Percentiles rank a stretch among this genome's conserved stretches.
Conservation (phyloP, 1,139 yeast species). For the Saccharomyces hybrid region DNA sequence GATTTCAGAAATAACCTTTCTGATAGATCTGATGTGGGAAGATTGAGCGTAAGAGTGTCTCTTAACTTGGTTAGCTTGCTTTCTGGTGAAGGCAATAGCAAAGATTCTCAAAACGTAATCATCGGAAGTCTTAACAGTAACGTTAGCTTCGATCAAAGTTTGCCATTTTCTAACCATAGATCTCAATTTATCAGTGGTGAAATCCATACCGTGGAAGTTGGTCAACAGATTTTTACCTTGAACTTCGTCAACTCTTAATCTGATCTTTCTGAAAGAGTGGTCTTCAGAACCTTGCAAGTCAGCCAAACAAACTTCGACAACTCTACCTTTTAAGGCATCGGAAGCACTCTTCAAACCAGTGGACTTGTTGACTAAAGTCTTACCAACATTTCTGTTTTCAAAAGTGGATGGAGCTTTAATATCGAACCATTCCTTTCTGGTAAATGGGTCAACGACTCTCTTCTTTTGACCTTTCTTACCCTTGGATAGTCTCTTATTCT, state of each 20-base stretch:
- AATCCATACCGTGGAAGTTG: constrained; percentile 92
- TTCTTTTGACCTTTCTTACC: constrained; percentile 95
- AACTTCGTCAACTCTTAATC: constrained; percentile 86
- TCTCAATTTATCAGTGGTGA: constrained; percentile 84
- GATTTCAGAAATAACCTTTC: constrained; percentile 72
- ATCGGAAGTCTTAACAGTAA: constrained; percentile 85
- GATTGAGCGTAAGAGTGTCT: constrained; percentile 88
- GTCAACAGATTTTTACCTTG: constrained; percentile 88
- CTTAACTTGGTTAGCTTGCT: constrained; percentile 83
- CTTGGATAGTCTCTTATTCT: constrained; percentile 93
- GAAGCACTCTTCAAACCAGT: constrained; percentile 91
- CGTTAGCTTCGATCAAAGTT: constrained; percentile 83
- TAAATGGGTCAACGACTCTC: constrained; percentile 92
- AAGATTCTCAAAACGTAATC: constrained; percentile 84
- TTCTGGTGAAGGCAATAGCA: constrained; percentile 89
- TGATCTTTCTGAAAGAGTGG: constrained; percentile 83
- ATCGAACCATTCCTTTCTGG: constrained; percentile 92
- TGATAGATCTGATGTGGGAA: constrained; percentile 74
- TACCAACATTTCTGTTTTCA: constrained; percentile 90
- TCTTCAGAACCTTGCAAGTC: constrained; percentile 90
- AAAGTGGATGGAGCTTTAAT: constrained; percentile 93
- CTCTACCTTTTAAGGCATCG: constrained; percentile 87
- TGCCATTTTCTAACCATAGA: constrained; percentile 93
- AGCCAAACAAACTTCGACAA: constrained; percentile 78
- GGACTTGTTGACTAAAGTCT: constrained; percentile 88